phyloP scores from a whole-genome alignment of 768 basidiomycete genomes.

The Austroboletus eburneus region DNA sequence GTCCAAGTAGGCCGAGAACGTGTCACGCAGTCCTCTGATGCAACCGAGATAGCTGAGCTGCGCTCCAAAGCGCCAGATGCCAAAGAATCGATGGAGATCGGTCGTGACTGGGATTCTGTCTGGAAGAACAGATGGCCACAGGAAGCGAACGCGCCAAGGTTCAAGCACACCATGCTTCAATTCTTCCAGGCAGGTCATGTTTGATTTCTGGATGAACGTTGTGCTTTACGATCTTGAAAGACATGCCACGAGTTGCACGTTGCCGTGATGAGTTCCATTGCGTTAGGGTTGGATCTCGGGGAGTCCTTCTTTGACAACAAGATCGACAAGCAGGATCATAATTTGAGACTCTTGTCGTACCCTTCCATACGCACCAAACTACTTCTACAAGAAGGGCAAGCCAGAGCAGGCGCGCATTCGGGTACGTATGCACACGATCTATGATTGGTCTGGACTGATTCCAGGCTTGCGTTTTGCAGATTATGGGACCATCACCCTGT shows the following conservation, averaged over 20 bases:
- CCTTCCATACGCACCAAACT: constrained; percentile 64
- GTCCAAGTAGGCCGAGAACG: constrained; percentile 79
- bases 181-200: constrained; percentile 59
- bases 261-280: constrained; percentile 80
- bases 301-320: constrained; percentile 74
- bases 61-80: constrained; percentile 74
- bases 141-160: constrained; percentile 56
- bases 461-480: constrained; percentile 37
- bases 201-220: neutral
- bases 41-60: constrained; percentile 66
- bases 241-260: constrained; percentile 75
- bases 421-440: constrained; percentile 34
- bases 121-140: constrained; percentile 83
- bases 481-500: constrained; percentile 76
- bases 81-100: constrained; percentile 89
- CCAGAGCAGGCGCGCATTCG: constrained; percentile 80
- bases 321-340: constrained; percentile 75
- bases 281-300: constrained; percentile 68
- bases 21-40: constrained; percentile 68
- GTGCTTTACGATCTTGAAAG: constrained; percentile 31
- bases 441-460: neutral
- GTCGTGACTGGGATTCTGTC: constrained; percentile 71
- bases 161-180: constrained; percentile 67
- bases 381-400: constrained; percentile 61
- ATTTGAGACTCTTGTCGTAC: constrained; percentile 76